Base-by-base conservation (phyloP, 176 grass and related monocot species). In the Lolium rigidum region DNA sequence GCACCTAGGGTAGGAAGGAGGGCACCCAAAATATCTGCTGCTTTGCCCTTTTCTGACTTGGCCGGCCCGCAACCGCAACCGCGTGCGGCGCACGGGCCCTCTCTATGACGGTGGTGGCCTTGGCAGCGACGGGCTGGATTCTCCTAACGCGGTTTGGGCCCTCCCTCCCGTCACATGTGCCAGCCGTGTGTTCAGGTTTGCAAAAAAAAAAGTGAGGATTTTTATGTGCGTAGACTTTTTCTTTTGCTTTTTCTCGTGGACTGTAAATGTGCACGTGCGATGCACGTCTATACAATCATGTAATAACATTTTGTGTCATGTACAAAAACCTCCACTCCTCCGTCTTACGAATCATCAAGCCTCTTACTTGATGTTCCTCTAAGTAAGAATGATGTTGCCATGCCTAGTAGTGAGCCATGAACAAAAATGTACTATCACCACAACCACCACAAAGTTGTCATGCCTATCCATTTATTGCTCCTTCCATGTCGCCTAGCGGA, bases 61-160 rank as follows among this genome's bases (percentile, higher is more conserved):
- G 69, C 55, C 70, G 82, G 69, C 70, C 70, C 82, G 70, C 81
- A 18, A n/a, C n/a, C n/a, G n/a, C n/a, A n/a, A 14, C 81, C 81
- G 52, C 50, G 26, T 71, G 35, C 79, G 6, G 51, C 4, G 26
- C 77, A 21, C 66, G 64, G 72, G 46, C 26, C 31, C 35, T 2
- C 20, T 55, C 12, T 7, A 1, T 44, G 80, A 48, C 71, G 44
- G 21, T 50, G 39, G 31, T 24, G 80, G 81, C 16, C 60, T 14
- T 31, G 9, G 5, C 48, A 49, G 74, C 3, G 44, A 12, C 77
- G 77, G 77, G 76, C 74, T 56, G 51, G 50, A 38, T 37, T 56
- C 50, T 20, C 37, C 74, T 10, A 1, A 17, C 16, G 75, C 75
- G 31, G 12, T 38, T 52, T n/a, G 55, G 77, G n/a, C 56, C 56